These are phyloP conservation scores for Podosphaera fusca DNA, from an alignment of 2,329 filamentous ascomycete species.

Conservation along the genomic window DNA sequence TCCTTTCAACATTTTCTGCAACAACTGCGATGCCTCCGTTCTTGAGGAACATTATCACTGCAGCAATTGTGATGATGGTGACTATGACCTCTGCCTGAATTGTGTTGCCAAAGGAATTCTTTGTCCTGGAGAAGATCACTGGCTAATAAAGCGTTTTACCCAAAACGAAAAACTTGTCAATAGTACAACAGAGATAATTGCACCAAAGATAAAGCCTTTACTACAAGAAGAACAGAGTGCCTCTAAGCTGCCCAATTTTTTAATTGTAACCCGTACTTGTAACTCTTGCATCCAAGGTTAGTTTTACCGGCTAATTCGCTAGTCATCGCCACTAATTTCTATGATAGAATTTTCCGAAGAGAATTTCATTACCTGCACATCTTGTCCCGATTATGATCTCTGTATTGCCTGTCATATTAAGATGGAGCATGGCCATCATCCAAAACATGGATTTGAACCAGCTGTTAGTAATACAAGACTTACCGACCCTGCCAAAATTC, in stretches of 20 bases:
- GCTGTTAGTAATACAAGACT: conserved; percentile 40
- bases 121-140: conserved; percentile 62
- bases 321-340: conserved; percentile 5
- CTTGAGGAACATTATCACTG: conserved; percentile 80
- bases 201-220: conserved; percentile 24
- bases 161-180: conserved; percentile 56
- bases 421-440: conserved; percentile 73
- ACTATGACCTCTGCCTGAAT: conserved; percentile 72
- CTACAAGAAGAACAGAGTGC: conserved; percentile 6
- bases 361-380: conserved; percentile 64
- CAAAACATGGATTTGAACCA: conserved; percentile 56
- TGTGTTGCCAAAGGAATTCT: conserved; percentile 57
- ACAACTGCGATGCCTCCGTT: conserved; percentile 61
- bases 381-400: conserved; percentile 79
- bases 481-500: conserved; percentile 34
- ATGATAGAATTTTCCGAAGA: conserved; percentile 34
- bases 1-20: conserved; percentile 50
- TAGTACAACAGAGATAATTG: conserved; percentile 65
- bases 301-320: conserved; percentile 5
- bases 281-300: conserved; percentile 43
- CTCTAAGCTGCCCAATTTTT: conserved; percentile 9
- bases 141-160: conserved; percentile 80
- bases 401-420: conserved; percentile 61
- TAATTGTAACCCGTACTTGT: conserved; percentile 23
- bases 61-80: conserved; percentile 73